Evolutionary conservation across 805 yeast genomes (phyloP), one percentile per base, ranked within the genome.

Genomic region (Metschnikowia lochheadii): DNA sequence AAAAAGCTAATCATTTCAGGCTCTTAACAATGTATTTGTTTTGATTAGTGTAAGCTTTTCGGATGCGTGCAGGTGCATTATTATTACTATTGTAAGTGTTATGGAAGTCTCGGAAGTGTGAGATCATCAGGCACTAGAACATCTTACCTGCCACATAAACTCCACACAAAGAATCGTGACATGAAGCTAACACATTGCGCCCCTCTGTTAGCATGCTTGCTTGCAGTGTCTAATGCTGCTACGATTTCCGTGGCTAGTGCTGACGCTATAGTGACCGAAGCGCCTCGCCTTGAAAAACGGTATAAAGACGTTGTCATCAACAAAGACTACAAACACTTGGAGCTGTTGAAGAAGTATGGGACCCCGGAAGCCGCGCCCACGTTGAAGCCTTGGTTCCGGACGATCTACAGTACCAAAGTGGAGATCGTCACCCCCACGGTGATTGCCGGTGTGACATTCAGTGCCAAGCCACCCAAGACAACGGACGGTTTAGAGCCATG

Each of bases 401-500:
- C 95, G 0, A 78, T 87, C 42, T 82, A 82, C 54, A 75, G 75
- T 0, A 67, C 78, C 1, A 60, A 76, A 10, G 69, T 59, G 5
- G 94, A 86, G 62, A 73, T 86, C 31, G 85, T 83, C 29, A 73
- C 77, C 0, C 89, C 89, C 3, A 79, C 85, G 0, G 82, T 82
- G 20, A 75, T 83, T 55, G 84, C 76, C 13, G 85, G 85, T 17
- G 79, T 84, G 53, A 82, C 87, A 0, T 79, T 83, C 63, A 73
- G 78, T 49, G 82, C 83, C 26, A 84, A 85, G 54, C 89, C 92
- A 0, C 89, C 95, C 2, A 72, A 73, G 0, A 84, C 85, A 40
- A 80, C 89, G 5, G 74, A 83, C 56, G 85, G 87, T 8, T 77
- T 89, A 55, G 83, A 82, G 52, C 89, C 89, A 7, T 89, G 97